phyloP scores from a whole-genome alignment of 169 alveolate genomes.

The Plasmodium gonderi region DNA sequence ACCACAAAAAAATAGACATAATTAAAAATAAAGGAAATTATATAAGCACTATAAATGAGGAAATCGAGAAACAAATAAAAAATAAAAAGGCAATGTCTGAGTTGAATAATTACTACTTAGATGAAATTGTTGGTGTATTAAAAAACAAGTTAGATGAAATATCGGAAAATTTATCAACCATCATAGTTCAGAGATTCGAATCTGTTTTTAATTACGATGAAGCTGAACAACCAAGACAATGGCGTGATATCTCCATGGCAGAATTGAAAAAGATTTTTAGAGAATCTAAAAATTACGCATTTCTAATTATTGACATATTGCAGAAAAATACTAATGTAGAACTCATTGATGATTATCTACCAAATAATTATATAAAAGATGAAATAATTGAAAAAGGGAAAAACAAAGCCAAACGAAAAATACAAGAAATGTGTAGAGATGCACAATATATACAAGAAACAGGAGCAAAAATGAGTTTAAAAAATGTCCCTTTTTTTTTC shows the following conservation, averaged over 20 bases:
- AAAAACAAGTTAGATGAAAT: constrained; percentile 63
- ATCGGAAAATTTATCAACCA: constrained; percentile 29
- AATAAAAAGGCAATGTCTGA: not conserved
- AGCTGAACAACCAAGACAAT: constrained; percentile 76
- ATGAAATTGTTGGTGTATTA: constrained; percentile 48
- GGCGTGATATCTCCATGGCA: constrained; percentile 57
- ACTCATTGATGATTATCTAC: constrained; percentile 57
- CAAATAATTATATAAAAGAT: constrained; percentile 46
- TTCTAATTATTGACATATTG: constrained; percentile 55
- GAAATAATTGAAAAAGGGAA: constrained; percentile 65
- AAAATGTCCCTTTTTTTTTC: constrained; percentile 82
- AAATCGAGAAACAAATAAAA: constrained; percentile 16
- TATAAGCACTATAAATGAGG: constrained; percentile 31
- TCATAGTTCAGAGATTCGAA: constrained; percentile 67
- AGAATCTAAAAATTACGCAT: constrained; percentile 65
- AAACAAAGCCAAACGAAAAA: constrained; percentile 62
- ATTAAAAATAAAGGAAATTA: constrained; percentile 49
- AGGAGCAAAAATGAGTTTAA: constrained; percentile 77
- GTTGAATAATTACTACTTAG: constrained; percentile 33
- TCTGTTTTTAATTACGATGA: constrained; percentile 75
- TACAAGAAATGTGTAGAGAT: constrained; percentile 76
- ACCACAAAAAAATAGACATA: constrained; percentile 19
- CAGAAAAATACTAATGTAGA: constrained; percentile 73
- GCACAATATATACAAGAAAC: constrained; percentile 76
- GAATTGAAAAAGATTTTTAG: constrained; percentile 62